phyloP scores from a whole-genome alignment of 768 basidiomycete genomes.

The Tephrocybe sp. region DNA sequence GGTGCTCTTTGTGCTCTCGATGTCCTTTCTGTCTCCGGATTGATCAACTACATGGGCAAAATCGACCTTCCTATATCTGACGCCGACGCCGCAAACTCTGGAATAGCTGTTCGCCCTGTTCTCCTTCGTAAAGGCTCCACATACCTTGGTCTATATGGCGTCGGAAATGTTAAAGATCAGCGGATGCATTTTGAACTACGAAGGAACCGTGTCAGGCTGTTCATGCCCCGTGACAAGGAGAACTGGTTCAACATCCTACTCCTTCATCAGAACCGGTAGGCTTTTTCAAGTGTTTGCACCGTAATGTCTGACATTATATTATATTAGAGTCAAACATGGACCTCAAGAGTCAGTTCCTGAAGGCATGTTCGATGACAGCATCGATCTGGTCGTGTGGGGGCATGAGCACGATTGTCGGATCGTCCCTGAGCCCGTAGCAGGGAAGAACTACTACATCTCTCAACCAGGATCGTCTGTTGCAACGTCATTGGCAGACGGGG shows the following conservation, averaged over 20 bases:
- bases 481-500: constrained; percentile 91
- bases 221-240: constrained; percentile 87
- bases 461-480: constrained; percentile 97
- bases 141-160: constrained; percentile 87
- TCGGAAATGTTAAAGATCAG: constrained; percentile 96
- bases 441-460: constrained; percentile 86
- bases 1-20: constrained; percentile 96
- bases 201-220: constrained; percentile 94
- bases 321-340: constrained; percentile 82
- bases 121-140: constrained; percentile 87
- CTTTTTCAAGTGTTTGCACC: neutral
- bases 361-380: constrained; percentile 93
- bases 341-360: constrained; percentile 95
- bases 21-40: constrained; percentile 88
- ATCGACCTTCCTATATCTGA: constrained; percentile 82
- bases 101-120: constrained; percentile 88
- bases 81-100: constrained; percentile 59
- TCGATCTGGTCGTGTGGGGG: constrained; percentile 95
- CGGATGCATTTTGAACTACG: constrained; percentile 95
- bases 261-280: constrained; percentile 94
- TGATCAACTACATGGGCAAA: constrained; percentile 98
- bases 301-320: neutral
- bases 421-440: constrained; percentile 85
- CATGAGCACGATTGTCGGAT: constrained; percentile 99
- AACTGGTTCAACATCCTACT: constrained; percentile 95